Evolutionary conservation across 208 protist species (phyloP), one percentile per base, ranked within the genome.

Genomic region (Trypanosoma brucei): DNA sequence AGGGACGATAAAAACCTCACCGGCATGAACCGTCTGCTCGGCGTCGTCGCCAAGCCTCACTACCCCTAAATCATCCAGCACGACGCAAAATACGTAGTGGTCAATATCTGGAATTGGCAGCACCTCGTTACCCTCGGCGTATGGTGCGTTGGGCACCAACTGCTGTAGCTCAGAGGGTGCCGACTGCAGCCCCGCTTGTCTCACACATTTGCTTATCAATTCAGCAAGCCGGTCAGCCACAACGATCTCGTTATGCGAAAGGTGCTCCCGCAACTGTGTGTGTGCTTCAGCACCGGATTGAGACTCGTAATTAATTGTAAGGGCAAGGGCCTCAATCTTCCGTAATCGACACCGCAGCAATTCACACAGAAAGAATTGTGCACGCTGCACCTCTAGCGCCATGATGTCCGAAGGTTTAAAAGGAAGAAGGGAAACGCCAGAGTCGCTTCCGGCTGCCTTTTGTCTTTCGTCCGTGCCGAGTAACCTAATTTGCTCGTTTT

Each of bases 1-100:
- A 0, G 89, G 86, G 39, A 91, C 81, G 7, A 95, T 76, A 58
- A 95, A 93, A 44, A 95, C 72, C 62, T 95, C 89, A 0, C 84
- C 86, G 6, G 79, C 76, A 48, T 78, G 76, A 30, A 95, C 81
- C 4, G 67, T 72, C 39, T 89, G 89, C 71, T 76, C 83, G 11
- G 80, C 78, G 11, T 78, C 82, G 55, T 92, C 82, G n/a, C 74
- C 76, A 3, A 95, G 68, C 50, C 78, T 61, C 39, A 95, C 86
- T 3, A 84, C 77, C 33, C 86, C 89, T 2, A 95, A 56, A 50
- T 95, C 86, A 30, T 88, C 82, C 8, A 93, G 72, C 7, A 84
- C 84, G 2, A 88, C 68, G 35, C 82, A 83, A 67, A 95, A 93
- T 5, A 95, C 86, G 52, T 95, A 95, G 14, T 68, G 75, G 49